Conservation (phyloP, 768 basidiomycete genomes). For the Termitomyces bulborhizus region DNA sequence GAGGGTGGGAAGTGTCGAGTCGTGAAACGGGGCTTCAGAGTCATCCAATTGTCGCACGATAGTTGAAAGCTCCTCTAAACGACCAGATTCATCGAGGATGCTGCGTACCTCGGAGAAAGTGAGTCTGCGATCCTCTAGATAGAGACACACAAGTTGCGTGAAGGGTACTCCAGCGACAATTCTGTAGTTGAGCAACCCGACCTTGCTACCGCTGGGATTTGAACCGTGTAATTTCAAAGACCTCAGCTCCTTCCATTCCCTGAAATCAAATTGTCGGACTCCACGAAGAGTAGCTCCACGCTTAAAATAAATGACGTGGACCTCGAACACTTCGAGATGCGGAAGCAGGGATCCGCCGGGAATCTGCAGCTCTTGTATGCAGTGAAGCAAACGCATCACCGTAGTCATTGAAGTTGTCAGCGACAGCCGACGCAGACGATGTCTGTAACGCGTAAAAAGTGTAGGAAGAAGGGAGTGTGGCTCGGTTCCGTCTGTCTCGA, state of each 20-base stretch:
- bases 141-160: not conserved
- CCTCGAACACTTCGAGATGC: not conserved
- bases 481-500: constrained; percentile 1
- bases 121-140: not conserved
- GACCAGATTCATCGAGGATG: not conserved
- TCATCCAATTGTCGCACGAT: not conserved
- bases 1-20: not conserved
- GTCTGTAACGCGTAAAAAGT: not conserved
- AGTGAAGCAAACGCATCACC: not conserved
- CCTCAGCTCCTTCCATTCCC: not conserved
- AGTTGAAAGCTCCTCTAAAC: not conserved
- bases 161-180: not conserved
- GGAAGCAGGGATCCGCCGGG: not conserved
- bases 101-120: not conserved
- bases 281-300: not conserved
- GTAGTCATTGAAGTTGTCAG: not conserved
- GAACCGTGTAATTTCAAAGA: not conserved
- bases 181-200: not conserved
- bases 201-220: too few species aligned
- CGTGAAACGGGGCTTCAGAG: not conserved
- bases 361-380: not conserved
- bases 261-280: not conserved
- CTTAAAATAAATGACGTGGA: not conserved
- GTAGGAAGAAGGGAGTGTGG: not conserved
- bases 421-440: not conserved